Percentiles rank a stretch among this genome's conserved stretches.
These are phyloP conservation scores for Rhizopus delemar DNA, from an alignment of 371 early-diverging fungal species.

Conservation along the genomic window DNA sequence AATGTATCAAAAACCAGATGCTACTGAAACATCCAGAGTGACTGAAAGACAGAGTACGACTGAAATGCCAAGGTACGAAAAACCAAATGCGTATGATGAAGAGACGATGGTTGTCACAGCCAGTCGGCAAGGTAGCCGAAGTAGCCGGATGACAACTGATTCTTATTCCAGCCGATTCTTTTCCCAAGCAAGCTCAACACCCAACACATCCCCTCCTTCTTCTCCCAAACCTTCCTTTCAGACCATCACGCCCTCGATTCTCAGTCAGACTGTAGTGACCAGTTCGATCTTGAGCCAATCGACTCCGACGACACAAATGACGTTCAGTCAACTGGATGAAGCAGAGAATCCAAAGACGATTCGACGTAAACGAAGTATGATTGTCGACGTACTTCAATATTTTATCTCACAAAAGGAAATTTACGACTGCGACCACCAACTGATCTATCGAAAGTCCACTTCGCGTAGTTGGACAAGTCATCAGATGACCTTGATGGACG, in stretches of 20 bases:
- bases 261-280: neutral
- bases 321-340: slow-evolving; percentile 5
- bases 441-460: neutral
- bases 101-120: slow-evolving; percentile 19
- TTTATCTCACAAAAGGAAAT: neutral
- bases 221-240: slow-evolving; percentile 16
- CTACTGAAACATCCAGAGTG: slow-evolving; percentile 11
- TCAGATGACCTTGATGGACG: neutral
- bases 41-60: slow-evolving; percentile 23
- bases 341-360: neutral
- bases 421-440: neutral
- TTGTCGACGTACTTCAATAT: slow-evolving; percentile 1
- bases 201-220: slow-evolving; percentile 10
- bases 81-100: slow-evolving; percentile 34
- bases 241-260: neutral
- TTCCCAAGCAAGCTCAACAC: slow-evolving; percentile 13
- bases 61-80: slow-evolving; percentile 25
- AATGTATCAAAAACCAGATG: slow-evolving; percentile 24
- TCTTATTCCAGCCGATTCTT: slow-evolving; percentile 22
- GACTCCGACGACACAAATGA: slow-evolving; percentile 19
- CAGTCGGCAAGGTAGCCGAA: slow-evolving; percentile 26
- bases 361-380: slow-evolving; percentile 4
- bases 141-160: slow-evolving; percentile 22
- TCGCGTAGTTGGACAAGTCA: neutral
- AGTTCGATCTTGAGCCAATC: slow-evolving; percentile 21